Evolutionary conservation across 1,284 basidiomycete species (phyloP).

Genomic region (Marasmius oreades): DNA sequence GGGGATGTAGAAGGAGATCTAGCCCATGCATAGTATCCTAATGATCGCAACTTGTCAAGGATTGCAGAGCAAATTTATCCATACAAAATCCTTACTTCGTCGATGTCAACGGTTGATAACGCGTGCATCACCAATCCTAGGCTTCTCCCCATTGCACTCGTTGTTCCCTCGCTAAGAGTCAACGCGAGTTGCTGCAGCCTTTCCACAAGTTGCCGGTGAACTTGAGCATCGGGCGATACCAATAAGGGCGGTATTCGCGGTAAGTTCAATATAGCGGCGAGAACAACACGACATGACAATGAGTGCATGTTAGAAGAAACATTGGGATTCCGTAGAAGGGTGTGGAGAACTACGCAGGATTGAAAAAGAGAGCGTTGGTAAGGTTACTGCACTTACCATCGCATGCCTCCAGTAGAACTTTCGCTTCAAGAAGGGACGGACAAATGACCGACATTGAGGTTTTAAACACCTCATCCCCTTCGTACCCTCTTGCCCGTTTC

Average conservation of each 20-base stretch:
- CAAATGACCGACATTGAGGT: slow-evolving; percentile 46
- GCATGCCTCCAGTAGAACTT: slow-evolving; percentile 54
- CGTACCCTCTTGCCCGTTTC: slow-evolving; percentile 72
- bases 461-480: slow-evolving; percentile 77
- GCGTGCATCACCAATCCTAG: slow-evolving; percentile 48
- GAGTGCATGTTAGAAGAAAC: slow-evolving; percentile 54
- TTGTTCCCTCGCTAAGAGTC: slow-evolving; percentile 50
- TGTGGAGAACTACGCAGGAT: slow-evolving; percentile 40
- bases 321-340: slow-evolving; percentile 45
- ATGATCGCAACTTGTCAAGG: slow-evolving; percentile 1
- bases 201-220: slow-evolving; percentile 41
- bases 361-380: slow-evolving; percentile 5
- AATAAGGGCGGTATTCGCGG: slow-evolving; percentile 50
- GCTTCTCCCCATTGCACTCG: slow-evolving; percentile 55
- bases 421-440: slow-evolving; percentile 45
- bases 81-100: slow-evolving; percentile 24
- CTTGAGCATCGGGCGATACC: slow-evolving; percentile 49
- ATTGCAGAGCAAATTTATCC: not conserved
- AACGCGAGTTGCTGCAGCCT: slow-evolving; percentile 46
- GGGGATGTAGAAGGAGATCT: slow-evolving; percentile 70
- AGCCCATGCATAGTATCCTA: slow-evolving; percentile 32
- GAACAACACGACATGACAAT: slow-evolving; percentile 51
- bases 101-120: slow-evolving; percentile 19
- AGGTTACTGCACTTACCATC: slow-evolving; percentile 58
- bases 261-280: slow-evolving; percentile 55